A percentile compares a stretch with the other conserved stretches of the same genome.
Conservation (phyloP, 352 stramenopile genomes). For the Lagenidium giganteum region DNA sequence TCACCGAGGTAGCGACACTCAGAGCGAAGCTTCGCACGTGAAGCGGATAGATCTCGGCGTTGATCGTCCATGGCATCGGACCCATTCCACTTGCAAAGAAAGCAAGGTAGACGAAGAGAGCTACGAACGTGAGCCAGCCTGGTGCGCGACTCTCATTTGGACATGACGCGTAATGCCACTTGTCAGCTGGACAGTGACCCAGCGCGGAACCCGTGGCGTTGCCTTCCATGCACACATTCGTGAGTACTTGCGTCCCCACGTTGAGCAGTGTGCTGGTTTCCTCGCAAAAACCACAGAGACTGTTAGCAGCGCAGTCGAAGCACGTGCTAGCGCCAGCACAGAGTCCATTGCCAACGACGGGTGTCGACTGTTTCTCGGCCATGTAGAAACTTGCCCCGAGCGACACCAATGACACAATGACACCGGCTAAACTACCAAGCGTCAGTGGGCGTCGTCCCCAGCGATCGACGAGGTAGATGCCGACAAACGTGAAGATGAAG, state of each 20-base stretch:
- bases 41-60: conserved; percentile 93
- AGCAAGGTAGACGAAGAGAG: conserved; percentile 69
- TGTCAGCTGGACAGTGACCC: conserved; percentile 10
- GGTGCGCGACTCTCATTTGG: conserved; percentile 27
- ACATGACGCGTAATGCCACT: conserved; percentile 52
- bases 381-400: conserved; percentile 42
- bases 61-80: conserved; percentile 93
- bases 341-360: conserved; percentile 19
- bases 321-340: conserved; percentile 47
- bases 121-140: conserved; percentile 49
- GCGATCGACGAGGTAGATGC: conserved; percentile 51
- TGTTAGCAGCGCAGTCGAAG: conserved; percentile 63
- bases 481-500: conserved; percentile 65
- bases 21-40: conserved; percentile 83
- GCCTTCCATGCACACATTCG: conserved; percentile 27
- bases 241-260: no score
- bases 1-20: conserved; percentile 85
- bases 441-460: conserved; percentile 43
- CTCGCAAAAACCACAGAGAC: conserved; percentile 50
- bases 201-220: not conserved
- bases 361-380: conserved; percentile 23
- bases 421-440: conserved; percentile 33
- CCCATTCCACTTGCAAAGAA: conserved; percentile 81
- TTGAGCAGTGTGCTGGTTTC: no score
- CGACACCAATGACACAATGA: conserved; percentile 34